These are phyloP conservation scores for Leptographium wingfieldii DNA, from an alignment of 2,329 filamentous ascomycete genomes.

Conservation along the genomic window DNA sequence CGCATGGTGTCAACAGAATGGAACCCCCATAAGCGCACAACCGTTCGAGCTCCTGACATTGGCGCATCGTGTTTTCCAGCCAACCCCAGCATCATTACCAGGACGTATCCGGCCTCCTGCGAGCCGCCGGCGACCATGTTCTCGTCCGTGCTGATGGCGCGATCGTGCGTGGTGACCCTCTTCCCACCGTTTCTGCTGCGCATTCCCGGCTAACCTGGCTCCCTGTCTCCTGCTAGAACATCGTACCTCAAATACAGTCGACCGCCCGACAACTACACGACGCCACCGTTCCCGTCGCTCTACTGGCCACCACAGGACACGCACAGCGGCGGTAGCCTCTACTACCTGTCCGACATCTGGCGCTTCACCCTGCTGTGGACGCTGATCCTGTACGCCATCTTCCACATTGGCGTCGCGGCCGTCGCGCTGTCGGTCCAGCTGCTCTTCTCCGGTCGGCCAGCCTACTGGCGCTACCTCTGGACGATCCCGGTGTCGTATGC, in stretches of 20 bases:
- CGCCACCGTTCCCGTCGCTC: constrained; percentile 68
- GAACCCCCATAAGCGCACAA: neutral
- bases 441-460: constrained; percentile 31
- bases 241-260: constrained; percentile 5
- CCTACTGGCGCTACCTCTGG: constrained; percentile 53
- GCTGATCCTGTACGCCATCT: constrained; percentile 60
- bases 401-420: constrained; percentile 58
- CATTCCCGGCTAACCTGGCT: neutral
- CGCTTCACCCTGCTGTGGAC: constrained; percentile 84
- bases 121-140: neutral
- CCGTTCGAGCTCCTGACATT: too few relatives aligned
- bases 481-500: constrained; percentile 58
- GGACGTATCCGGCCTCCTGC: neutral
- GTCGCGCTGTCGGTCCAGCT: constrained; percentile 64
- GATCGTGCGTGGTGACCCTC: neutral
- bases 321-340: constrained; percentile 46
- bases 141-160: neutral
- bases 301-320: constrained; percentile 53
- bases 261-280: constrained; percentile 45
- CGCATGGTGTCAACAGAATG: neutral
- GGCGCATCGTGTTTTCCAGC: neutral
- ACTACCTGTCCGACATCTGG: constrained; percentile 67
- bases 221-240: neutral
- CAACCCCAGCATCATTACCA: neutral
- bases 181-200: neutral